Percentiles rank a stretch among this genome's conserved stretches.
phyloP scores from a whole-genome alignment of 2,329 filamentous ascomycete genomes.

The Fusarium dlaminii region DNA sequence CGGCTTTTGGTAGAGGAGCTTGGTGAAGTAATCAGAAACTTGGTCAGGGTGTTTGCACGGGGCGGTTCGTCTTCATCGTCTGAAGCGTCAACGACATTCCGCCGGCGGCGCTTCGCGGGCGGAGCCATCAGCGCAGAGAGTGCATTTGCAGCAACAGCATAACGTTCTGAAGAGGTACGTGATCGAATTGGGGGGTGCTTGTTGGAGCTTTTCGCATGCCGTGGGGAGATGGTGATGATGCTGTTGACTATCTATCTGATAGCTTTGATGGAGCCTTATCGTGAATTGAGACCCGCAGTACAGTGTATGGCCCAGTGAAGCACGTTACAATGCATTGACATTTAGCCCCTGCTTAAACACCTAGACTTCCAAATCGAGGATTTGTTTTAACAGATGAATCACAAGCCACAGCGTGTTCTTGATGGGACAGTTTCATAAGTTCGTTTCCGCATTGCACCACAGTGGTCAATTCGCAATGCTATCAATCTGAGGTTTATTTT shows the following conservation, averaged over 20 bases:
- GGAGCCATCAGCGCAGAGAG: conserved; percentile 61
- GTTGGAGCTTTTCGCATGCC: not conserved
- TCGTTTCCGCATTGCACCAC: not conserved
- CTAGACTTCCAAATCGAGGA: not conserved
- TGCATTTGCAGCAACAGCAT: conserved; percentile 41
- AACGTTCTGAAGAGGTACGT: conserved; percentile 30
- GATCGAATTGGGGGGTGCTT: not conserved
- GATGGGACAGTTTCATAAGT: not conserved
- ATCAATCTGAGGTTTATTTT: not conserved
- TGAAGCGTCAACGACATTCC: conserved; percentile 61
- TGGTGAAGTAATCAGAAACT: conserved; percentile 65
- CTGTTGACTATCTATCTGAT: conserved; percentile 27
- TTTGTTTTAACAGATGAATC: not conserved
- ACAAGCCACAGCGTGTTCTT: not conserved
- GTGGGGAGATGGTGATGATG: conserved; percentile 19
- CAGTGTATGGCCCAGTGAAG: not conserved
- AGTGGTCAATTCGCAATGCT: not conserved
- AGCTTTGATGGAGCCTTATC: conserved; percentile 31
- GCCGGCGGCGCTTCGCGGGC: conserved; percentile 67
- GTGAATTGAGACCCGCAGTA: conserved; percentile 29
- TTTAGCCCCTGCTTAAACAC: not conserved
- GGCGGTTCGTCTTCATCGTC: conserved; percentile 60
- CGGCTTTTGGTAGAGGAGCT: conserved; percentile 50
- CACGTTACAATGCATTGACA: not conserved
- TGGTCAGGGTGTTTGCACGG: conserved; percentile 58